Conservation (phyloP, 2,329 filamentous ascomycete species). For the Aspergillus neotritici region DNA sequence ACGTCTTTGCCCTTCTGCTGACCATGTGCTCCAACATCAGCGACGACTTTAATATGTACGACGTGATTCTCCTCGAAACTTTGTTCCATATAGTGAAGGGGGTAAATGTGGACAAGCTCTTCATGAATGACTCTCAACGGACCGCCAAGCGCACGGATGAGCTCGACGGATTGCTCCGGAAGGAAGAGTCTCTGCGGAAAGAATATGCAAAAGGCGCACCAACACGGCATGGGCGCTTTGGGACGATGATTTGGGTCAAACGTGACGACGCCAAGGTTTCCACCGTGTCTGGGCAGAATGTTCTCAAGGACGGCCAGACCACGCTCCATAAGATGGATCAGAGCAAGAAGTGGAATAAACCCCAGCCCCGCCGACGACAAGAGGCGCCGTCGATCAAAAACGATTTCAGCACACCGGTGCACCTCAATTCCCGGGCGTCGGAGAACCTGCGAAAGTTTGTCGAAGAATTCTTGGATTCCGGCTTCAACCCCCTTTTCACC, state of each 20-base stretch:
- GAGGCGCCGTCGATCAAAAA: constrained; percentile 55
- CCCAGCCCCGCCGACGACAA: constrained; percentile 58
- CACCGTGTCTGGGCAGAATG: constrained; percentile 82
- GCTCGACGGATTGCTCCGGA: constrained; percentile 66
- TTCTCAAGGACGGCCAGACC: constrained; percentile 64
- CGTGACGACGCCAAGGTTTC: constrained; percentile 77
- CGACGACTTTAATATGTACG: constrained; percentile 85
- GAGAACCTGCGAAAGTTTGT: constrained; percentile 74
- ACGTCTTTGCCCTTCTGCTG: constrained; percentile 78
- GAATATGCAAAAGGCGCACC: constrained; percentile 72
- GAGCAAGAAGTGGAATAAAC: constrained; percentile 83
- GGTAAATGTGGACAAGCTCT: constrained; percentile 75
- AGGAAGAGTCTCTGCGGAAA: constrained; percentile 77
- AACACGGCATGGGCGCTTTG: constrained; percentile 86
- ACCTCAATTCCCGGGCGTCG: constrained; percentile 68
- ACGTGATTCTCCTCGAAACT: constrained; percentile 83
- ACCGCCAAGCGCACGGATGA: constrained; percentile 65
- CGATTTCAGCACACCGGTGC: constrained; percentile 69
- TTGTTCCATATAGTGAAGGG: constrained; percentile 91
- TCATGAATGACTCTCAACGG: constrained; percentile 71
- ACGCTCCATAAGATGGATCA: constrained; percentile 85
- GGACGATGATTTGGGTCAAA: constrained; percentile 96
- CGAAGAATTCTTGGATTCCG: constrained; percentile 87
- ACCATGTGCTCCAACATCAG: constrained; percentile 89
- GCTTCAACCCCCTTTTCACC: constrained; percentile 86